Base-by-base conservation (phyloP, 2,329 filamentous ascomycete genomes). In the Davidsoniella eucalypti region DNA sequence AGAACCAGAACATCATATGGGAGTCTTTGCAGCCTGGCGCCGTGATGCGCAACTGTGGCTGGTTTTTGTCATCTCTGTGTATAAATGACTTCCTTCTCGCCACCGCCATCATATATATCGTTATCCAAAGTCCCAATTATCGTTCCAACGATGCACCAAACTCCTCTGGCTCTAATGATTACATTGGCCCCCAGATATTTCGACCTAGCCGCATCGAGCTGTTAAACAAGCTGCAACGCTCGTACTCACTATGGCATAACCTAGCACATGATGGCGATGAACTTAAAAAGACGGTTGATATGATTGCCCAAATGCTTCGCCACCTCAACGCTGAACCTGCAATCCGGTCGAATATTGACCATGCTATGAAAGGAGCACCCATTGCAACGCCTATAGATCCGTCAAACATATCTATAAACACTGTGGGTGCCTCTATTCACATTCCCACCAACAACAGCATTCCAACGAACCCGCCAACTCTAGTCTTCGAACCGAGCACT, bases 21-120 rank as follows among this genome's bases (percentile, higher is more conserved):
- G 63, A 71, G 46, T 70, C 68, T 1, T 67, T 65, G 2, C 67
- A 69, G 51, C 74, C 75, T 0, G 75, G 75, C 1, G 72, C 71
- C 5, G 63, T 73, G 23, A 61, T 82, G 12, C 64, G 66, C 54
- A 63, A 67, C 26, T 68, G 72, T 37, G 67, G 69, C 4, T 79
- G 75, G 71, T 78, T 79, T 56, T 59, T 78, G 17, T 72, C 70
- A 2, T 73, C 72, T 0, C 61, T 81, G 26, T 69, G 71, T 9
- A 68, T 75, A 47, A 75, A 79, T 47, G 77, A 82, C 57, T 81
- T 76, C 47, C 62, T 82, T 47, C 67, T 81, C 2, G 76, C 76
- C 0, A 70, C 73, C 50, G 76, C 78, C 69, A 68, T 81, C 12
- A 57, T 82, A 3, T 80, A 74, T 54, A 62, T 81, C 16, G 61